Evolutionary conservation across 1,284 basidiomycete species (phyloP).

Genomic region (Boletus sp.): DNA sequence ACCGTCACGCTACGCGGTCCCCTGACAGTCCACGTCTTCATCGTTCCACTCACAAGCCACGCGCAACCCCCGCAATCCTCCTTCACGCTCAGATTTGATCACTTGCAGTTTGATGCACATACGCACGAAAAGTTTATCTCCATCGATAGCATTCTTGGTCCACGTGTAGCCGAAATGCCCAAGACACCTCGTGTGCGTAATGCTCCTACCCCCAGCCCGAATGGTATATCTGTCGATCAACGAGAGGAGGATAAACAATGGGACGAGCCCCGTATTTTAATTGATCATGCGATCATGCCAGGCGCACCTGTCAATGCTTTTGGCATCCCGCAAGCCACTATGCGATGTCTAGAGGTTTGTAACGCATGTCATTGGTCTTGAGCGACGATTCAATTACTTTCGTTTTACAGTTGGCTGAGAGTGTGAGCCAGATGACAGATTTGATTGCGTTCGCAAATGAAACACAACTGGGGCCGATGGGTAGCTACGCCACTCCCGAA

Average conservation of each 20-base stretch:
- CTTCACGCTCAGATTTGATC: conserved; percentile 55
- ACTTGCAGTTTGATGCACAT: conserved; percentile 65
- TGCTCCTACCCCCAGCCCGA: conserved; percentile 39
- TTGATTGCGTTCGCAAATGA: conserved; percentile 63
- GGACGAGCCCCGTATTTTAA: conserved; percentile 56
- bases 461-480: conserved; percentile 53
- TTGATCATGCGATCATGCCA: conserved; percentile 61
- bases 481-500: conserved; percentile 45
- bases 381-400: conserved; percentile 5
- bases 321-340: conserved; percentile 79
- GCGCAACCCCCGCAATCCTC: conserved; percentile 22
- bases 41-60: conserved; percentile 32
- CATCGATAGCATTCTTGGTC: conserved; percentile 54
- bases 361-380: background rate
- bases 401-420: conserved; percentile 60
- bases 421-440: conserved; percentile 70
- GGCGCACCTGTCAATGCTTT: conserved; percentile 79
- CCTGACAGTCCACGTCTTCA: conserved; percentile 56
- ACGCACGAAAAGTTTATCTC: conserved; percentile 65
- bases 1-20: conserved; percentile 68
- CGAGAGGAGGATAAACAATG: conserved; percentile 51
- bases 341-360: conserved; percentile 75
- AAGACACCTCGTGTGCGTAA: conserved; percentile 39
- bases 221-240: conserved; percentile 25
- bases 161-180: conserved; percentile 40